A percentile compares a stretch with the other conserved stretches of the same genome.
phyloP scores from a whole-genome alignment of 2,329 filamentous ascomycete species.

The Fusarium proliferatum region DNA sequence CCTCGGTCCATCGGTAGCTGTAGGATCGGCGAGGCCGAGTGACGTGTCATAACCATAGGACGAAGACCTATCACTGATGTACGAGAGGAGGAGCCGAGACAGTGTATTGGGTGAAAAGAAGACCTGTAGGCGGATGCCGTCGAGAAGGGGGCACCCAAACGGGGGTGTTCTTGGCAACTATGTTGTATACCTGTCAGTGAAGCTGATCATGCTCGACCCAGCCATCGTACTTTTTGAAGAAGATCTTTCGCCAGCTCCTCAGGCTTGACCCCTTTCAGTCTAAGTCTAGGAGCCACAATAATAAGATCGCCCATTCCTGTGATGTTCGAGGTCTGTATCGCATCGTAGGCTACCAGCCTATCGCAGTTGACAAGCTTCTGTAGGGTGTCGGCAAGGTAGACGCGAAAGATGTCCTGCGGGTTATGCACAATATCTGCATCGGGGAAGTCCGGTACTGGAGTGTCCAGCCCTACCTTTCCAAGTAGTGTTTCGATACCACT shows the following conservation, averaged over 20 bases:
- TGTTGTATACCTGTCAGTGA: too few relatives aligned
- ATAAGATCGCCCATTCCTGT: slow-evolving; percentile 43
- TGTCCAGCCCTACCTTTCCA: slow-evolving; percentile 36
- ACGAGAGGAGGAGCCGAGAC: slow-evolving; percentile 32
- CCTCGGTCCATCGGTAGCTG: background rate
- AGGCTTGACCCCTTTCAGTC: slow-evolving; percentile 16
- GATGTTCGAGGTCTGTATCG: slow-evolving; percentile 42
- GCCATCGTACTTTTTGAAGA: background rate
- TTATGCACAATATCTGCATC: slow-evolving; percentile 40
- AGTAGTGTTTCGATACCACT: slow-evolving; percentile 35
- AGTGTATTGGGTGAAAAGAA: slow-evolving; percentile 39
- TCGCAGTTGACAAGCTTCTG: slow-evolving; percentile 40
- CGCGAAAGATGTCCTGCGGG: slow-evolving; percentile 43
- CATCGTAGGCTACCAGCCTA: slow-evolving; percentile 39
- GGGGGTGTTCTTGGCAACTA: too few relatives aligned
- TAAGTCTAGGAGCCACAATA: slow-evolving; percentile 42
- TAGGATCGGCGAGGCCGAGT: slow-evolving; percentile 24
- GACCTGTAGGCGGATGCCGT: slow-evolving; percentile 42
- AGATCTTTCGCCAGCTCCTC: slow-evolving; percentile 39
- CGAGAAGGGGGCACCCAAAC: slow-evolving; percentile 36
- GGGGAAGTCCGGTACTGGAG: slow-evolving; percentile 37
- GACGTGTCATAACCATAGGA: slow-evolving; percentile 40
- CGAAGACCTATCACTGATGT: slow-evolving; percentile 35
- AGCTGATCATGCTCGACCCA: too few relatives aligned
- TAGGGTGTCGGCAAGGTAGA: slow-evolving; percentile 38